Evolutionary conservation across 331 rosid genomes (phyloP).

Genomic region (Prunus yedoensis): DNA sequence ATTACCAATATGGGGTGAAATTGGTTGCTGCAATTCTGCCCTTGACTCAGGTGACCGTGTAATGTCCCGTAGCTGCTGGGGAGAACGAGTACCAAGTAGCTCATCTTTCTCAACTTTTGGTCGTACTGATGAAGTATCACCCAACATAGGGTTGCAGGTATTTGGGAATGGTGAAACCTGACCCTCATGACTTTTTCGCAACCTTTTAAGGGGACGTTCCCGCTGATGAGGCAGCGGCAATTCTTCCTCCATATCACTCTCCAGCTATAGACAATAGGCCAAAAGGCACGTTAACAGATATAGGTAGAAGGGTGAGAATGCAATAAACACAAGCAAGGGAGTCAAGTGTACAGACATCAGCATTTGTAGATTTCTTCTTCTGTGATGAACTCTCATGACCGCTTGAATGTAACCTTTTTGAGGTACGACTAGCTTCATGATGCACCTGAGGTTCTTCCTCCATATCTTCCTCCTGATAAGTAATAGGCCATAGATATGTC

Average conservation of each 20-base stretch:
- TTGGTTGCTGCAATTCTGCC: constrained; percentile 25
- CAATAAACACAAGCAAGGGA: neutral
- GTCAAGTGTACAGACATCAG: constrained; percentile 2
- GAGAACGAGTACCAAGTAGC: constrained; percentile 34
- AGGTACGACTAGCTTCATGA: constrained; percentile 53
- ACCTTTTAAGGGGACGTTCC: constrained; percentile 69
- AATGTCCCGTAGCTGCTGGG: constrained; percentile 32
- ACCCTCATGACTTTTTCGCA: constrained; percentile 60
- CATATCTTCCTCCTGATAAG: constrained; percentile 41
- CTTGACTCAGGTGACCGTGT: constrained; percentile 30
- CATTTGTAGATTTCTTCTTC: constrained; percentile 15
- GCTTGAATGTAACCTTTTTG: constrained; percentile 71
- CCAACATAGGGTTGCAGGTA: constrained; percentile 29
- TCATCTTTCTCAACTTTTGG: constrained; percentile 55
- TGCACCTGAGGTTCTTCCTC: constrained; percentile 50
- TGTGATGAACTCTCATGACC: constrained; percentile 43
- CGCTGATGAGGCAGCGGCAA: constrained; percentile 35
- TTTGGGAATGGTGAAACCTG: constrained; percentile 34
- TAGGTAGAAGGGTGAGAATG: constrained; percentile 12
- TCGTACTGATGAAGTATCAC: constrained; percentile 29
- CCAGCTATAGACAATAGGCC: constrained; percentile 38
- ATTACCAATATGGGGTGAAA: constrained; percentile 28
- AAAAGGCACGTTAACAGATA: constrained; percentile 28
- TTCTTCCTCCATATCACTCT: constrained; percentile 47
- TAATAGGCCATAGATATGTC: constrained; percentile 27